These are phyloP conservation scores for Zychaea mexicana DNA, from an alignment of 371 early-diverging fungal genomes.

Conservation along the genomic window DNA sequence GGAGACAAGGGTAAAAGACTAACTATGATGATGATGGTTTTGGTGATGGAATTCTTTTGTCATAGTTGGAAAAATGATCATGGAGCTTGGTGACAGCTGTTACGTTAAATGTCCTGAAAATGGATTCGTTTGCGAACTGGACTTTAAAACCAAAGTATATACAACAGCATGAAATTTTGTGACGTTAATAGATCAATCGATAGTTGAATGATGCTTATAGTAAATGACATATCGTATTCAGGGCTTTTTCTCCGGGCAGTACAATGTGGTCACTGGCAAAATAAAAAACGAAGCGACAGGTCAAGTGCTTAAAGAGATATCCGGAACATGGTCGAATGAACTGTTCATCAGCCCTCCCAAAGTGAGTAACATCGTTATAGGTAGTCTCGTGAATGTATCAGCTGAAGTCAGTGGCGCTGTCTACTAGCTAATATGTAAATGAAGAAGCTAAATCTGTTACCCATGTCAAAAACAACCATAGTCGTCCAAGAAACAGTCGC, in stretches of 20 bases:
- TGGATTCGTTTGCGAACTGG: slow-evolving; percentile 79
- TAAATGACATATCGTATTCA: slow-evolving; percentile 18
- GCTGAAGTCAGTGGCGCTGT: no score
- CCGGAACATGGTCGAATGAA: slow-evolving; percentile 88
- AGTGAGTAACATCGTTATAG: slow-evolving; percentile 1
- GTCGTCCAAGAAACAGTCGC: slow-evolving; percentile 42
- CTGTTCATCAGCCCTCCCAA: slow-evolving; percentile 57
- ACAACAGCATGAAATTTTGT: neutral
- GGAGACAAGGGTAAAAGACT: no score
- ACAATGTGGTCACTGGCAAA: slow-evolving; percentile 84
- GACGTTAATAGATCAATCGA: no score
- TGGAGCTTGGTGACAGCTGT: slow-evolving; percentile 89
- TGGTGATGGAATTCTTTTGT: no score
- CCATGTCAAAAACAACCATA: slow-evolving; percentile 11
- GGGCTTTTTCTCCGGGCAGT: slow-evolving; percentile 84
- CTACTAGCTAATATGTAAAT: no score
- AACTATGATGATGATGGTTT: no score
- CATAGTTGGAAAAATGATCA: slow-evolving; percentile 82
- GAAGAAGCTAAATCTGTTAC: neutral
- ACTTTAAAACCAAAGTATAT: slow-evolving; percentile 91
- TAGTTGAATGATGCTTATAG: no score
- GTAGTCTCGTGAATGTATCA: neutral
- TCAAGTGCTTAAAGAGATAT: slow-evolving; percentile 78
- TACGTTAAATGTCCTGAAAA: slow-evolving; percentile 72
- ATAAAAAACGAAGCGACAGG: slow-evolving; percentile 79